A percentile compares a stretch with the other conserved stretches of the same genome.
phyloP scores from a whole-genome alignment of 768 basidiomycete species.

The Coprinellus aureogranulatus region DNA sequence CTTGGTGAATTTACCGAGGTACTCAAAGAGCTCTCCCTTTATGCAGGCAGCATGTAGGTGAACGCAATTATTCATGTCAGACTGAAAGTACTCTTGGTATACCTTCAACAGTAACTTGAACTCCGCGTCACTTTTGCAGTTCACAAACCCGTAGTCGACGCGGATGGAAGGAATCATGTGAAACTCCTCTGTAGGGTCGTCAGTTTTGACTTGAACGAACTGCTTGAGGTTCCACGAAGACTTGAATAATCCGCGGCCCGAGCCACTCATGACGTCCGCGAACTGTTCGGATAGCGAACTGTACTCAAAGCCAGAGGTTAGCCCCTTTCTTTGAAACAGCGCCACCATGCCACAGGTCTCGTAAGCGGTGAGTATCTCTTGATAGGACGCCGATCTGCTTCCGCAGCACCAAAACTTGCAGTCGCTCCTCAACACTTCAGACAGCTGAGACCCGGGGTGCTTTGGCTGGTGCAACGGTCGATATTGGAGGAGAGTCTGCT shows the following conservation, averaged over 20 bases:
- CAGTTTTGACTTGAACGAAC: neutral
- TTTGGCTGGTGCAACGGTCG: conserved; percentile 1
- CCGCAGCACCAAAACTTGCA: neutral
- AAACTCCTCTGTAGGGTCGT: no score
- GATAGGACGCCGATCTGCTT: neutral
- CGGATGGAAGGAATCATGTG: no score
- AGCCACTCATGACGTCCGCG: neutral
- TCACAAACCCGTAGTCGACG: no score
- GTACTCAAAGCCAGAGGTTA: neutral
- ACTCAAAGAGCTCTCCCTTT: neutral
- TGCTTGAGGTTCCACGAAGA: neutral
- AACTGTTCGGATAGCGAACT: neutral
- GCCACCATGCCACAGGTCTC: neutral
- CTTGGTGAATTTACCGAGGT: neutral
- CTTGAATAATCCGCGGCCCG: neutral
- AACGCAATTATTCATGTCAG: neutral
- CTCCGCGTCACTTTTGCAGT: neutral
- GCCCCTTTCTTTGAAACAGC: neutral
- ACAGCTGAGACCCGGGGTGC: neutral
- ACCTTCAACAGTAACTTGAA: neutral
- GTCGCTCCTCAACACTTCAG: neutral
- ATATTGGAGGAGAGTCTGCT: conserved; percentile 19
- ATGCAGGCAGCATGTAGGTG: neutral
- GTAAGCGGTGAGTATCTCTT: neutral
- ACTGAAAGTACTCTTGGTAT: neutral